These are phyloP conservation scores for Laguncularia racemosa DNA, from an alignment of 345 rosid genomes.

Conservation along the genomic window DNA sequence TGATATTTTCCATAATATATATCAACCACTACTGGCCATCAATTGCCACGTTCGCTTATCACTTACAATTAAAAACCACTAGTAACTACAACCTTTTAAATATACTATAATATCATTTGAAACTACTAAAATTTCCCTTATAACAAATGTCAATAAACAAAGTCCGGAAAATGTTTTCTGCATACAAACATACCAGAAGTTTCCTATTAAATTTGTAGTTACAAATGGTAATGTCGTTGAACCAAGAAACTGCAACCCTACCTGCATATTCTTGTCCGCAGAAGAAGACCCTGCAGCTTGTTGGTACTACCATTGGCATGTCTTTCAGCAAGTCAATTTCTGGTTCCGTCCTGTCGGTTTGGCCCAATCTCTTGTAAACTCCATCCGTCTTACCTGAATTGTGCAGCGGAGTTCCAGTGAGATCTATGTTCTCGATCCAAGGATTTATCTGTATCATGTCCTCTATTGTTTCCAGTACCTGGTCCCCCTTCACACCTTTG, in stretches of 20 bases:
- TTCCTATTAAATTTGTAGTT: neutral
- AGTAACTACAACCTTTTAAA: too few relatives aligned
- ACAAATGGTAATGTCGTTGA: constrained; percentile 4
- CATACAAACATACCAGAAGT: too few relatives aligned
- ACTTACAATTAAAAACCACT: too few relatives aligned
- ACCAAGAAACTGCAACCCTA: constrained; percentile 11
- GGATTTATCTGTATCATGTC: constrained; percentile 86
- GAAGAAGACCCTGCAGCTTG: constrained; percentile 74
- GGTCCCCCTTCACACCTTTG: constrained; percentile 73
- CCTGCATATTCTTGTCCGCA: constrained; percentile 97
- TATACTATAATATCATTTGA: too few relatives aligned
- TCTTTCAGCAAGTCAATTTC: constrained; percentile 69
- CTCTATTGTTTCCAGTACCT: constrained; percentile 50
- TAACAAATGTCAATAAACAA: too few relatives aligned
- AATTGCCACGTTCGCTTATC: too few relatives aligned
- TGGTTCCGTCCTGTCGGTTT: constrained; percentile 43
- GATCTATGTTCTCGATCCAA: constrained; percentile 78
- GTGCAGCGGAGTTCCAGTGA: constrained; percentile 69
- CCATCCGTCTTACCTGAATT: constrained; percentile 60
- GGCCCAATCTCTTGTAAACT: constrained; percentile 70
- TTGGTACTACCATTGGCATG: constrained; percentile 80
- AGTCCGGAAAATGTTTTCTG: too few relatives aligned
- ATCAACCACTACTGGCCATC: too few relatives aligned
- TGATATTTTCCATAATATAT: too few relatives aligned
- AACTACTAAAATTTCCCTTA: too few relatives aligned